Percentiles rank a stretch among this genome's conserved stretches.
Conservation (phyloP, 257 asterid species). For the Capsicum chinense region DNA sequence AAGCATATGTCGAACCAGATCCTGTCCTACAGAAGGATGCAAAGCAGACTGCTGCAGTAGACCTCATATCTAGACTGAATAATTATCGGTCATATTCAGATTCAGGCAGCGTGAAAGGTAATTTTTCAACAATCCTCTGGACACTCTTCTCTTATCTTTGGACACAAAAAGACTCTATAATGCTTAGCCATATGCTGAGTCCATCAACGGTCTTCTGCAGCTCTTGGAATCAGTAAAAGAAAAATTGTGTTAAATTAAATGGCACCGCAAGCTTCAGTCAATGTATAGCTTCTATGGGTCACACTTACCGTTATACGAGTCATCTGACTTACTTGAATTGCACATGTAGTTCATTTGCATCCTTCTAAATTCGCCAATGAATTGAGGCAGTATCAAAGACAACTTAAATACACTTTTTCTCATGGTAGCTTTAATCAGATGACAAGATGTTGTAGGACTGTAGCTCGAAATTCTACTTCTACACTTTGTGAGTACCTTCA, state of each 20-base stretch:
- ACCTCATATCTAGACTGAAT: slow-evolving; percentile 77
- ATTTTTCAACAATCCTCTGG: not conserved
- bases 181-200: not conserved
- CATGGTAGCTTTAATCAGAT: not conserved
- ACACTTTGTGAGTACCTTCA: not conserved
- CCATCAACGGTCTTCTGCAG: not conserved
- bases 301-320: not conserved
- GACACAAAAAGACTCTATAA: not conserved
- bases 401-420: not conserved
- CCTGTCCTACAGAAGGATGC: slow-evolving; percentile 59
- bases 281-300: not conserved
- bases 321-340: not conserved
- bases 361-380: not conserved
- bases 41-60: slow-evolving; percentile 78
- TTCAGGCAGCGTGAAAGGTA: slow-evolving; percentile 75
- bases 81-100: slow-evolving; percentile 79
- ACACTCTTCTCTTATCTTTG: slow-evolving; percentile 1
- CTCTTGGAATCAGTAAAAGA: not conserved
- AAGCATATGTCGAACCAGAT: slow-evolving; percentile 55
- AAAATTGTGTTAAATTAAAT: not conserved
- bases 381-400: slow-evolving; percentile 15
- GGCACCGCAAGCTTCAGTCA: not conserved
- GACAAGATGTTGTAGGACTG: not conserved
- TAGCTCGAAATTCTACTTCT: not conserved
- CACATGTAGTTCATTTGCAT: not conserved